Base-by-base conservation (phyloP, 2,329 filamentous ascomycete species). In the Trichoderma atroviride region DNA sequence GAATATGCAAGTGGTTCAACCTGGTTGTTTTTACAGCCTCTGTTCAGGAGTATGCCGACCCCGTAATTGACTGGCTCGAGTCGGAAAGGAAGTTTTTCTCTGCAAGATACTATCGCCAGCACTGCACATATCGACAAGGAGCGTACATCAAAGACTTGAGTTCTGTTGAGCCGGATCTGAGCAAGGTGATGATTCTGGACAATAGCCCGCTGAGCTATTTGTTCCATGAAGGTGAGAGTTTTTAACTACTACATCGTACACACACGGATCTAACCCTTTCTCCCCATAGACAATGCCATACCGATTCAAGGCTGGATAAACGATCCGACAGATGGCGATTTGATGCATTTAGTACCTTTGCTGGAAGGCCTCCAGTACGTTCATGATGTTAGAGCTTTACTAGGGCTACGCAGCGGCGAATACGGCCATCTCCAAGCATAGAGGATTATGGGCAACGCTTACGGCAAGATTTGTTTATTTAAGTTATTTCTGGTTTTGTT, bases 241-340 rank as follows among this genome's bases (percentile, higher is more conserved):
- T 37, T 27, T 2, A 24, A 40, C 33, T 47, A 35, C 16, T 14
- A 35, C 10, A 27, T 29, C 4, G 13, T 11, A 31, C 10, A 19
- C 10, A 22, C n/a, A 29, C 61, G 66, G 65, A 53, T 35, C 68
- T 70, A 56, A 70, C 62, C 6, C 6, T 43, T 43, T 43, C n/a
- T 10, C 14, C 11, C 69, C 0, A 6, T 76, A 99, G 96, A 99
- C 80, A 99, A 99, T 82, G 96, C 96, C 62, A 97, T 99, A 76
- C 96, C 96, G 3, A 98, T 99, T 78, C 95, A 98, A 83, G 96
- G 96, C 77, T 99, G 96, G 96, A 98, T 99, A 82, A 97, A 91
- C 80, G 96, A 99, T 82, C 96, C 96, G 27, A 98, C 96, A 31
- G 96, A 99, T 81, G 96, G 94, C 78, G 95, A 97, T 78, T 85